Evolutionary conservation across 2,329 filamentous ascomycete species (phyloP).

Genomic region (Colletotrichum horii): DNA sequence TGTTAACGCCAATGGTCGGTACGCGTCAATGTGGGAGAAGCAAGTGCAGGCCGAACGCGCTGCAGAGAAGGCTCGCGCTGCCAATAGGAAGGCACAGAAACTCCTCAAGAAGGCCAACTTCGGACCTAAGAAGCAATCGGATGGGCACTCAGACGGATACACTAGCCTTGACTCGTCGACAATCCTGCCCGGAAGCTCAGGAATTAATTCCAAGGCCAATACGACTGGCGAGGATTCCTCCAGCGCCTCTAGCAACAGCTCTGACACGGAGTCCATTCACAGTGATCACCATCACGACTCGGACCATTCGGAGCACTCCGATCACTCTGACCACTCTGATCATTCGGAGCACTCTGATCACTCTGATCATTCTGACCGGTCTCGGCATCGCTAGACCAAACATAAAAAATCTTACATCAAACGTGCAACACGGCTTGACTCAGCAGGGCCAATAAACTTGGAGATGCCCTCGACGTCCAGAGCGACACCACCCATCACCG

Average conservation of each 20-base stretch:
- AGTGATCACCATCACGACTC: slow-evolving; percentile 23
- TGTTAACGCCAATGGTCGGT: slow-evolving; percentile 72
- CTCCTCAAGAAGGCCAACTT: slow-evolving; percentile 57
- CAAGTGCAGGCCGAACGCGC: slow-evolving; percentile 81
- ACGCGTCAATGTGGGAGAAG: slow-evolving; percentile 87
- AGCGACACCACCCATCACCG: neutral
- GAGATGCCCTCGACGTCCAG: neutral
- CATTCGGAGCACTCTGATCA: neutral
- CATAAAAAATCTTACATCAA: neutral
- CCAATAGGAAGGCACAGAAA: slow-evolving; percentile 46
- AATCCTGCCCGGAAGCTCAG: slow-evolving; percentile 41
- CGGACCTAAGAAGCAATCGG: slow-evolving; percentile 39
- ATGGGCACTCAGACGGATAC: slow-evolving; percentile 51
- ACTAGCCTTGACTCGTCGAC: slow-evolving; percentile 50
- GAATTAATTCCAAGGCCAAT: slow-evolving; percentile 32
- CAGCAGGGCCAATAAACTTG: neutral
- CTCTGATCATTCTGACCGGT: neutral
- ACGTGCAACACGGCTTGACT: neutral
- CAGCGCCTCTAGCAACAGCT: slow-evolving; percentile 33
- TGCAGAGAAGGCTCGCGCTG: slow-evolving; percentile 60
- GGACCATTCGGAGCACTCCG: slow-evolving; percentile 12
- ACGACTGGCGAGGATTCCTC: slow-evolving; percentile 34
- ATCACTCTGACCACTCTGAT: neutral
- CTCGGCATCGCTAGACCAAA: neutral
- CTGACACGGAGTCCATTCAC: slow-evolving; percentile 43